A percentile compares a stretch with the other conserved stretches of the same genome.
Conservation (phyloP, 1,284 basidiomycete species). For the Vanrija sp. region DNA sequence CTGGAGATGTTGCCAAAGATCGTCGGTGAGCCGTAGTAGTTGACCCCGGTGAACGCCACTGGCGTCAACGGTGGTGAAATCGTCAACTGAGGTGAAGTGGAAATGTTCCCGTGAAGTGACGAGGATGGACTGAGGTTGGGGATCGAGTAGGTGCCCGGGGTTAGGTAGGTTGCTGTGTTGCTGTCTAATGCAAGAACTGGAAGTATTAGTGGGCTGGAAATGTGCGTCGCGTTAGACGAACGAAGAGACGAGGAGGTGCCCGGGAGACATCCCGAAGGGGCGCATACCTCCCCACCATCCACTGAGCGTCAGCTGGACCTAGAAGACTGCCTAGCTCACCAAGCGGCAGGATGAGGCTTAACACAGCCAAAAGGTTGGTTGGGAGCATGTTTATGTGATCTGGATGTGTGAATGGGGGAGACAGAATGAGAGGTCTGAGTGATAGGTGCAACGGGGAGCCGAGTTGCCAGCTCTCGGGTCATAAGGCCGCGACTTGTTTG, state of each 20-base stretch:
- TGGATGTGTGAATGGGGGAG: too few relatives aligned
- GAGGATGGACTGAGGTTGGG: not conserved
- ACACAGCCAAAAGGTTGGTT: too few relatives aligned
- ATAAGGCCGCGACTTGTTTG: too few relatives aligned
- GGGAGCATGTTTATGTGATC: too few relatives aligned
- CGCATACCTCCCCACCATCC: slow-evolving; percentile 12
- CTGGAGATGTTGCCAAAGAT: not conserved
- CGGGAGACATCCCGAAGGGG: slow-evolving; percentile 18
- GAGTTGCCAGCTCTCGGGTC: too few relatives aligned
- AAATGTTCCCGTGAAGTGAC: slow-evolving; percentile 15
- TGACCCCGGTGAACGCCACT: slow-evolving; percentile 13
- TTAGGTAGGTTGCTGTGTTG: slow-evolving; percentile 5
- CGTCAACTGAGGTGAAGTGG: slow-evolving; percentile 1
- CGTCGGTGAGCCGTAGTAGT: slow-evolving; percentile 13
- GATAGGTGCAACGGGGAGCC: too few relatives aligned
- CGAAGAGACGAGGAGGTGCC: slow-evolving; percentile 21
- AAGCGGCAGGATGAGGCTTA: not conserved
- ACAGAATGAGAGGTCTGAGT: too few relatives aligned
- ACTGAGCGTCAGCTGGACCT: not conserved
- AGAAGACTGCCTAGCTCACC: not conserved
- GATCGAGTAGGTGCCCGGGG: slow-evolving; percentile 19
- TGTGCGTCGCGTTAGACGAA: not conserved
- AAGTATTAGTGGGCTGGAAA: slow-evolving; percentile 71
- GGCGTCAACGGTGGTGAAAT: slow-evolving; percentile 25
- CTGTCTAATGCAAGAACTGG: slow-evolving; percentile 59